Evolutionary conservation across 495 filamentous ascomycete genomes (phyloP).

Genomic region (Penicillium salamii): DNA sequence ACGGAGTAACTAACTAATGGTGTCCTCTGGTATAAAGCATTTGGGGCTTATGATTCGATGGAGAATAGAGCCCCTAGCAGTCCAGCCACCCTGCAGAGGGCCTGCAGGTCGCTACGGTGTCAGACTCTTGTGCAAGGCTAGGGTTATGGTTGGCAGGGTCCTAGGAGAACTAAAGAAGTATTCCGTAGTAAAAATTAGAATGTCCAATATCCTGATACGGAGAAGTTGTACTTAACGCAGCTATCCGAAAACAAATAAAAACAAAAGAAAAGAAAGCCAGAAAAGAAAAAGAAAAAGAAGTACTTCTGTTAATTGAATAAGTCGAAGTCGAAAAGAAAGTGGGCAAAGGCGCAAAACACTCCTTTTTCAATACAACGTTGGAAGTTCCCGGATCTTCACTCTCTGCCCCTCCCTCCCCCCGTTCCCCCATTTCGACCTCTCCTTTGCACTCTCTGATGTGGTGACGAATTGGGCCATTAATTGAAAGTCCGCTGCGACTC

Average conservation of each 20-base stretch:
- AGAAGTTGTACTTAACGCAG: not conserved
- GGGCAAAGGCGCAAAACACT: conserved; percentile 1
- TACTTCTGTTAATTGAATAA: too few species aligned
- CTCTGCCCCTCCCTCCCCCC: conserved; percentile 21
- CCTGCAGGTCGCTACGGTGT: conserved; percentile 18
- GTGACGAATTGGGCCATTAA: conserved; percentile 22
- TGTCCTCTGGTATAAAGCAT: too few species aligned
- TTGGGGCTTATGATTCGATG: not conserved
- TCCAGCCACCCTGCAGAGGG: conserved; percentile 9
- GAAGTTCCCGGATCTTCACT: conserved; percentile 23
- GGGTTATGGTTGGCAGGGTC: conserved; percentile 3
- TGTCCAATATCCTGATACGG: too few species aligned
- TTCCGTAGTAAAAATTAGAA: not conserved
- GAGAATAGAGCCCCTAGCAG: not conserved
- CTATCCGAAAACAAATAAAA: not conserved
- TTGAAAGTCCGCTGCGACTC: conserved; percentile 14
- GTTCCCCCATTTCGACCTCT: conserved; percentile 10
- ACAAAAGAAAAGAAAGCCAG: conserved; percentile 5
- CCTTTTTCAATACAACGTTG: conserved; percentile 11
- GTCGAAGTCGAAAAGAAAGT: not conserved
- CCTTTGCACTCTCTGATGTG: conserved; percentile 22
- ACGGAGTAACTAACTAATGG: too few species aligned
- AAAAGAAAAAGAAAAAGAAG: conserved; percentile 2
- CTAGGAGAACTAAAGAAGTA: not conserved
- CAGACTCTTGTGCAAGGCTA: conserved; percentile 13